Percentiles rank a stretch among this genome's conserved stretches.
phyloP scores from a whole-genome alignment of 495 filamentous ascomycete genomes.

The Penicilliopsis zonata region DNA sequence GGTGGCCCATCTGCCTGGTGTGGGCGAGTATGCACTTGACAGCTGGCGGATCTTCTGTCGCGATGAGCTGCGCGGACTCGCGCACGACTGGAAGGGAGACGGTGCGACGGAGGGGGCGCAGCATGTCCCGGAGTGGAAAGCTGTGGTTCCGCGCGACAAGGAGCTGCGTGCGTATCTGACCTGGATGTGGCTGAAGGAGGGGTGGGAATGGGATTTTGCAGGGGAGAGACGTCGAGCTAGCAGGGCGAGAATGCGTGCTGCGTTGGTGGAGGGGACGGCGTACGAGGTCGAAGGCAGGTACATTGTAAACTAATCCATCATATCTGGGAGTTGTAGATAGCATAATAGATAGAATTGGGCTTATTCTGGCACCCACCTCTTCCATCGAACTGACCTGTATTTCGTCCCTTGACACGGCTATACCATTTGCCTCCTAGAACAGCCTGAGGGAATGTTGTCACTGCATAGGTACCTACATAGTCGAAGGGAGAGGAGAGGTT shows the following conservation, averaged over 20 bases:
- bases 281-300: slow-evolving; percentile 45
- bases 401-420: no score
- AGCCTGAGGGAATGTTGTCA: no score
- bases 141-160: slow-evolving; percentile 76
- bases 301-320: no score
- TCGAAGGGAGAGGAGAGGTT: no score
- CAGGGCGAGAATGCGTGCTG: slow-evolving; percentile 44
- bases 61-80: slow-evolving; percentile 56
- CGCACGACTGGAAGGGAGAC: slow-evolving; percentile 47
- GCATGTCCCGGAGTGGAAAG: slow-evolving; percentile 67
- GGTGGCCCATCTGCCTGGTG: slow-evolving; percentile 72
- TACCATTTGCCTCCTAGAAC: no score
- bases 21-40: slow-evolving; percentile 78
- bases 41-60: slow-evolving; percentile 92
- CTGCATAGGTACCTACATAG: no score
- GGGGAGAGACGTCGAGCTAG: slow-evolving; percentile 48
- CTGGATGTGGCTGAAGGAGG: slow-evolving; percentile 88
- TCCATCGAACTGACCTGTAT: no score
- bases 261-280: slow-evolving; percentile 45
- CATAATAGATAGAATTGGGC: no score
- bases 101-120: slow-evolving; percentile 9
- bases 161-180: slow-evolving; percentile 75
- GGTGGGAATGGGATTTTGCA: slow-evolving; percentile 72
- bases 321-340: no score
- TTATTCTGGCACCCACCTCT: no score